Evolutionary conservation across 768 basidiomycete species (phyloP), one percentile per base, ranked within the genome.

Genomic region (Antrodiella citrinella): DNA sequence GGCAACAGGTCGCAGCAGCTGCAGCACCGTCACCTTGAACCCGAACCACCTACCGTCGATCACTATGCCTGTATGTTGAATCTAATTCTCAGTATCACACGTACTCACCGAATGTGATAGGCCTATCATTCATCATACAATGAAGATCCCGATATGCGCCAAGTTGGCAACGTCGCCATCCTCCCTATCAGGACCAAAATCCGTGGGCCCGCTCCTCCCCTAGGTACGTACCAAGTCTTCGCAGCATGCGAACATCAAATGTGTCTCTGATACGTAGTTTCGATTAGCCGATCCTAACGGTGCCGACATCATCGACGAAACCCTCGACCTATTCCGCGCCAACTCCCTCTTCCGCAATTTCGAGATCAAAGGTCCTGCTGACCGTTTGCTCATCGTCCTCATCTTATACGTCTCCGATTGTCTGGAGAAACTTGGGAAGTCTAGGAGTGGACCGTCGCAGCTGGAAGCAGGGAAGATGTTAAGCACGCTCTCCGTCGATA

Each of bases 301-400:
- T 53, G 77, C 81, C 22, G 96, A 99, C 67, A 92, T 98, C 59
- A 78, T 98, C 57, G 94, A 97, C 69, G 96, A 99, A 69, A 85
- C 92, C 1, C 74, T 99, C 43, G 90, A 95, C 70, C 82, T 98
- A 53, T 99, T 99, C 72, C 88, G 96, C 49, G 94, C 95, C 62
- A 99, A 99, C 70, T 96, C 94, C 30, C 85, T 99, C 53, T 99
- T 99, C 72, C 86, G 96, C 62, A 98, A 98, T 72, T 99, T 98
- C 61, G 96, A 99, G 74, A 98, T 99, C 80, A 95, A 97, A 66
- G 94, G 93, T 15, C 90, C 91, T 49, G 92, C 93, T 47, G 94
- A 96, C 75, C 84, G 94, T 51, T 83, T 91, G 38, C 78, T 99
- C 62, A 98, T 99, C 73, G 81, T 98, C 66, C 82, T 98, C 62